Evolutionary conservation across 2,329 filamentous ascomycete species (phyloP), one percentile per base, ranked within the genome.

Genomic region (Hortaea werneckii): DNA sequence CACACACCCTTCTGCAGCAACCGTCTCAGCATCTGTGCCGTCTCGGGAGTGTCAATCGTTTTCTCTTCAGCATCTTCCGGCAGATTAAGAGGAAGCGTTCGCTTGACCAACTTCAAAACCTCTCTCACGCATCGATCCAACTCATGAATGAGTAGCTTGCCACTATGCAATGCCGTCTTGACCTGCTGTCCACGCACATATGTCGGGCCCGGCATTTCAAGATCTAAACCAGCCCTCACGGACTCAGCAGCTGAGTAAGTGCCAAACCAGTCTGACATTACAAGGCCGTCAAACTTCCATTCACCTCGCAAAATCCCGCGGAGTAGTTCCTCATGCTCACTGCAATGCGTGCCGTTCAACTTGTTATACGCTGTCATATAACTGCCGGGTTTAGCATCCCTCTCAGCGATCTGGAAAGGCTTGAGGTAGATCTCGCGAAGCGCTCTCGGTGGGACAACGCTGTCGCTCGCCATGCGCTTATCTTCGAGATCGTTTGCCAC

Each of bases 131-230:
- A 74, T 9, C 67, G 67, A 50, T 82, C 72, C 41, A 83, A 73
- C 59, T 56, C 51, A 41, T 62, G 58, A 13, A 40, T 48, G 4
- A 58, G 49, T 3, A 61, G 47, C 40, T 58, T 59, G 26, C 60
- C 54, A 43, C 56, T 56, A 27, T 48, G 45, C 39, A 58, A 37
- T 6, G 56, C 52, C 53, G 63, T 48, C 12, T 51, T 51, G 5
- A 62, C 43, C 58, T 64, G 48, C 52, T 54, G 20, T 58, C 59
- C 48, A 59, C 65, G 46, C 57, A 61, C 29, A 56, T 30, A 45
- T 1, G 84, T 83, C 59, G 95, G 89, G 37, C 86, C 86, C 1
- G 85, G 85, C 87, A 92, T 94, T 13, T 77, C 76, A 82, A 94
- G 87, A 63, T 94, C 87, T 29, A 92, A 69, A 29, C 86, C 86